These are phyloP conservation scores for Penicillium ucsense DNA, from an alignment of 495 filamentous ascomycete genomes.

Conservation along the genomic window DNA sequence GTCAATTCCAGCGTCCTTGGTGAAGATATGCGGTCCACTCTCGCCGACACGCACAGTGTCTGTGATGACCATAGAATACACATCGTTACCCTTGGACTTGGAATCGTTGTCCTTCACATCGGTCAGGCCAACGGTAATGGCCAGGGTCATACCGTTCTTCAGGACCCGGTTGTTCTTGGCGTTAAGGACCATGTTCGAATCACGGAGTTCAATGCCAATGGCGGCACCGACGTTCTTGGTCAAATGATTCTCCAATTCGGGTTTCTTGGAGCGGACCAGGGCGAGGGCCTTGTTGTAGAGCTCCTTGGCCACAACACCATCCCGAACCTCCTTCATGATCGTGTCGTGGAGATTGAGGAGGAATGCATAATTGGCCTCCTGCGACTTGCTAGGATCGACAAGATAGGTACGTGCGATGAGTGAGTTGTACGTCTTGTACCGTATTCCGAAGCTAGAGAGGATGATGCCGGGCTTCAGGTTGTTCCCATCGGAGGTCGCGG, in stretches of 20 bases:
- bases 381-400: constrained; percentile 90
- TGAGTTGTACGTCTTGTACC: constrained; percentile 91
- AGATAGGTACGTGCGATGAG: constrained; percentile 86
- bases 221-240: constrained; percentile 80
- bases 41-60: constrained; percentile 85
- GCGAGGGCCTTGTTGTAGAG: constrained; percentile 79
- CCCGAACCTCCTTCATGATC: constrained; percentile 80
- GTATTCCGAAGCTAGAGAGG: constrained; percentile 76
- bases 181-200: constrained; percentile 71
- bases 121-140: constrained; percentile 75
- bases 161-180: constrained; percentile 71
- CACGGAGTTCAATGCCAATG: constrained; percentile 85
- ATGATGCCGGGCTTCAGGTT: constrained; percentile 92
- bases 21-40: constrained; percentile 73
- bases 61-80: constrained; percentile 79
- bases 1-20: constrained; percentile 80
- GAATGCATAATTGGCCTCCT: constrained; percentile 91
- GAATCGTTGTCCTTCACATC: constrained; percentile 76
- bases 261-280: constrained; percentile 75
- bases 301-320: constrained; percentile 80
- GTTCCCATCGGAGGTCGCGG: constrained; percentile 62
- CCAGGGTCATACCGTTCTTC: constrained; percentile 95
- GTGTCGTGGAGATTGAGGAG: constrained; percentile 75
- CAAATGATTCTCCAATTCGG: constrained; percentile 89
- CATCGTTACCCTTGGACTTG: constrained; percentile 73